phyloP scores from a whole-genome alignment of 805 yeast genomes.

The Saccharomycopsis lassenensis region DNA sequence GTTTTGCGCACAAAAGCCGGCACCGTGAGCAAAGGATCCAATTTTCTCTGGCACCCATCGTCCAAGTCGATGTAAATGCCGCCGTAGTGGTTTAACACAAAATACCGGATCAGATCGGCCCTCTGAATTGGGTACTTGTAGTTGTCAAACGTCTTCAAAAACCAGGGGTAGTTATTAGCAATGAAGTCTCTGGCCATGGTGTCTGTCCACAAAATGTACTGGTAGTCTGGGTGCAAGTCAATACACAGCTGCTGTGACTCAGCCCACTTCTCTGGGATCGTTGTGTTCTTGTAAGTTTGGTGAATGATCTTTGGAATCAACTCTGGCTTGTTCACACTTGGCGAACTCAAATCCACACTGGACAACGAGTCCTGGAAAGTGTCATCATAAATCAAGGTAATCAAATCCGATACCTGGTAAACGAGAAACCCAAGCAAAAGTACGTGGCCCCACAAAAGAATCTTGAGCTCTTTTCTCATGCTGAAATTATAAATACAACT shows the following conservation, averaged over 20 bases:
- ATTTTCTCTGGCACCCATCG: conserved; percentile 69
- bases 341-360: conserved; percentile 51
- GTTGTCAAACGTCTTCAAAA: conserved; percentile 61
- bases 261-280: conserved; percentile 74
- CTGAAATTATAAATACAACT: too few species aligned
- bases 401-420: conserved; percentile 61
- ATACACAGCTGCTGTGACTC: conserved; percentile 67
- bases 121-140: conserved; percentile 78
- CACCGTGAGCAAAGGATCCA: conserved; percentile 71
- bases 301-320: conserved; percentile 85
- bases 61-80: conserved; percentile 87
- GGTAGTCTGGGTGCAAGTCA: conserved; percentile 77
- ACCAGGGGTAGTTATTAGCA: conserved; percentile 76
- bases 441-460: conserved; percentile 48
- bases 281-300: conserved; percentile 76
- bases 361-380: conserved; percentile 52
- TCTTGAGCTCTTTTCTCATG: conserved; percentile 48
- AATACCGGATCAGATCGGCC: conserved; percentile 86
- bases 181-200: conserved; percentile 71
- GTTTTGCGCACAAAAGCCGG: conserved; percentile 87
- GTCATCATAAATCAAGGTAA: conserved; percentile 66
- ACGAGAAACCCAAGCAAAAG: conserved; percentile 40
- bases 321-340: conserved; percentile 32
- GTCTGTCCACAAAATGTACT: conserved; percentile 87
- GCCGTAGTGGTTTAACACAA: conserved; percentile 72